phyloP scores from a whole-genome alignment of 176 grass and related monocot species.

The Raddia distichophylla region DNA sequence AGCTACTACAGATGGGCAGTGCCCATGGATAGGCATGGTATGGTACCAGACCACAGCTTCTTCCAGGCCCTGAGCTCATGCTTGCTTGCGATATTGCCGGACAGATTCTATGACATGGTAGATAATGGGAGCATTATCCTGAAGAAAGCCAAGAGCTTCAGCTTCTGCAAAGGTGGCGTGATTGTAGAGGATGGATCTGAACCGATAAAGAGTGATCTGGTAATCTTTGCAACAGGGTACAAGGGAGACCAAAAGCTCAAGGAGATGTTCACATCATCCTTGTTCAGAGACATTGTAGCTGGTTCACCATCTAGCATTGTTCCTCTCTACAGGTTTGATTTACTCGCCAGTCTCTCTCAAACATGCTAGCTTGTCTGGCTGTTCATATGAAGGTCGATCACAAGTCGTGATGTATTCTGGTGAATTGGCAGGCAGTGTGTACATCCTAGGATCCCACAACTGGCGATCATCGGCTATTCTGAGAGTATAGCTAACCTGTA shows the following conservation, averaged over 20 bases:
- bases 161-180: conserved; percentile 50
- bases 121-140: conserved; percentile 52
- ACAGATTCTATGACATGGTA: conserved; percentile 57
- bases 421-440: conserved; percentile 37
- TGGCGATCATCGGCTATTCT: conserved; percentile 32
- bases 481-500: conserved; percentile 26
- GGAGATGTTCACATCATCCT: conserved; percentile 46
- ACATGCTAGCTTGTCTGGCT: background rate
- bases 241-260: conserved; percentile 50
- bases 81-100: conserved; percentile 31
- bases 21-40: conserved; percentile 47
- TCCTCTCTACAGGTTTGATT: conserved; percentile 47
- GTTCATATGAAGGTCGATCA: background rate
- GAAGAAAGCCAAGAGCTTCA: conserved; percentile 49
- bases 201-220: conserved; percentile 19
- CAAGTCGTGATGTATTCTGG: background rate
- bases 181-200: conserved; percentile 32
- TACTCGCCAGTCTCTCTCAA: background rate
- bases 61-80: conserved; percentile 36
- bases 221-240: conserved; percentile 52
- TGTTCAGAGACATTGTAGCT: conserved; percentile 39
- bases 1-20: conserved; percentile 45
- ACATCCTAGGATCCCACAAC: conserved; percentile 42
- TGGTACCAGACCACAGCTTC: conserved; percentile 58
- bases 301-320: conserved; percentile 42